These are phyloP conservation scores for Helianthus tuberosus DNA, from an alignment of 129 eudicot species.

Conservation along the genomic window DNA sequence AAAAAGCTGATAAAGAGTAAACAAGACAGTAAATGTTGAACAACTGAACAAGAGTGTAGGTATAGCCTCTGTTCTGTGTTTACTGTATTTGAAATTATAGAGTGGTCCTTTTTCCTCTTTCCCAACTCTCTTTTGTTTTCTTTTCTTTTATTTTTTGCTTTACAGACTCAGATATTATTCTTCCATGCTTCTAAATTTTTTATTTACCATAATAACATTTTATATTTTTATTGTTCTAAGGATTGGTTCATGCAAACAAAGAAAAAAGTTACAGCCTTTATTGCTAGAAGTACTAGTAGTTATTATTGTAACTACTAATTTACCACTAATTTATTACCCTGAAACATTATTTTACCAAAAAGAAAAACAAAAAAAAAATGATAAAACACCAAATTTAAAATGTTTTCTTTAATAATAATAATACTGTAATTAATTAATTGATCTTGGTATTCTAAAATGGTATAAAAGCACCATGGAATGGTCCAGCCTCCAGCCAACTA, in stretches of 20 bases:
- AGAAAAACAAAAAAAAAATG: too few relatives aligned
- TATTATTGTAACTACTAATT: background rate
- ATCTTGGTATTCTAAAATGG: constrained; percentile 42
- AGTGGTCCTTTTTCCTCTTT: constrained; percentile 43
- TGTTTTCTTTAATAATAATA: background rate
- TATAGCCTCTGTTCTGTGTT: constrained; percentile 27
- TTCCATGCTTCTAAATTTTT: constrained; percentile 1
- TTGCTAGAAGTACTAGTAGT: constrained; percentile 13
- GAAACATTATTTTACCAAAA: constrained; percentile 24
- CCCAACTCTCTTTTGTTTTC: constrained; percentile 35
- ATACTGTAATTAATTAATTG: constrained; percentile 7
- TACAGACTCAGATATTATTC: constrained; percentile 19
- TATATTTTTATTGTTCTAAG: background rate
- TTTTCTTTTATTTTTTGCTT: constrained; percentile 3
- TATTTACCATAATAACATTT: background rate
- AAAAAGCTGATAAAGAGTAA: constrained; percentile 43
- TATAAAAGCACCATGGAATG: constrained; percentile 35
- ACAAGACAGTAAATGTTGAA: constrained; percentile 43
- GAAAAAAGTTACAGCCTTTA: constrained; percentile 5
- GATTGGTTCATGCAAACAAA: background rate
- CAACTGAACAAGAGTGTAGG: constrained; percentile 31
- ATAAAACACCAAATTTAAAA: constrained; percentile 14
- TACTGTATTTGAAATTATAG: constrained; percentile 15
- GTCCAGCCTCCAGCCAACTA: constrained; percentile 34
- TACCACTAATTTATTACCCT: background rate